Base-by-base conservation (phyloP, 2,329 filamentous ascomycete species). In the Diaporthe ampelina region DNA sequence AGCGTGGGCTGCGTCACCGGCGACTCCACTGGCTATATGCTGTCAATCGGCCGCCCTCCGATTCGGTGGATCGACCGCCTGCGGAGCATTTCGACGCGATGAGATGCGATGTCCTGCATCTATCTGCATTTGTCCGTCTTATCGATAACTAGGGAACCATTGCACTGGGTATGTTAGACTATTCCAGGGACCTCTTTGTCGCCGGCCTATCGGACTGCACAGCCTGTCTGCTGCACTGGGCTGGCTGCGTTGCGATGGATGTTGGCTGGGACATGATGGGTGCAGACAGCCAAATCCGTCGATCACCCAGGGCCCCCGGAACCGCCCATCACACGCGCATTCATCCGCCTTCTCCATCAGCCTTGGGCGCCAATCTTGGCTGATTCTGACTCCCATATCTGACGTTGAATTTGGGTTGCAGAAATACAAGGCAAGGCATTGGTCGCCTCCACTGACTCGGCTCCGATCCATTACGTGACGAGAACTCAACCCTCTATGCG, bases 391-490 rank as follows among this genome's bases (percentile, higher is more conserved):
- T 67, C 29, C 63, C 21, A 45, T 67, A 52, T 40, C 57, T 72
- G 63, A 69, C 72, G 72, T 70, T 73, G 32, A 67, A 59, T 58
- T 69, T 73, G 73, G 67, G 63, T 63, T 73, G 65, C 61, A 57
- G 72, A 63, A 76, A 74, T 72, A 40, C 52, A 58, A 32, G 48
- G 67, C 70, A 70, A 50, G 70, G 73, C 71, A 76, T 76, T 76
- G 75, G 75, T 70, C 52, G 43, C 73, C 50, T 58, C 37, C 45
- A 50, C 75, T 81, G 82, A 81, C 81, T 82, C 81, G 80, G 79
- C 80, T 76, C 80, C 79, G 81, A 81, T 78, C 82, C 80, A 86
- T 88, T 88, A 88, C 86, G 86, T 88, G 85, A 87, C 79, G 85
- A 78, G 81, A 83, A 83, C 82, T 82, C 80, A 77, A 77, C 77